phyloP scores from a whole-genome alignment of 768 basidiomycete genomes.

The Russula ochroleuca region DNA sequence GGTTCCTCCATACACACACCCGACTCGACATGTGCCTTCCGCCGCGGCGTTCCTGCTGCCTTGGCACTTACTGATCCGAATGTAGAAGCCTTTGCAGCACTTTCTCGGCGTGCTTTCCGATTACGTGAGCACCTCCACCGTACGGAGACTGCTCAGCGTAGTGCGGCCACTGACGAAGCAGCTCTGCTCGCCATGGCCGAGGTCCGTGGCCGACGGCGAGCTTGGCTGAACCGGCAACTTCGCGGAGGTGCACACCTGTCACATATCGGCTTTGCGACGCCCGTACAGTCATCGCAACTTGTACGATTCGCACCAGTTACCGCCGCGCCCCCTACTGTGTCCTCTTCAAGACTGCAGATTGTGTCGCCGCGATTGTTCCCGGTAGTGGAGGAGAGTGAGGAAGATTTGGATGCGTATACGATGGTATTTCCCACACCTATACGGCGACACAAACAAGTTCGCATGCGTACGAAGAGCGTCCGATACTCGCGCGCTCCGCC shows the following conservation, averaged over 20 bases:
- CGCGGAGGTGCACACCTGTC: conserved; percentile 36
- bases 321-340: conserved; percentile 7
- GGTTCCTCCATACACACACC: conserved; percentile 50
- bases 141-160: conserved; percentile 39
- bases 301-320: conserved; percentile 31
- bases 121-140: conserved; percentile 39
- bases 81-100: conserved; percentile 33
- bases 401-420: conserved; percentile 26
- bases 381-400: conserved; percentile 35
- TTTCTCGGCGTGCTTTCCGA: conserved; percentile 31
- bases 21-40: conserved; percentile 30
- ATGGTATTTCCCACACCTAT: conserved; percentile 14
- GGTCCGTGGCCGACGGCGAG: conserved; percentile 55
- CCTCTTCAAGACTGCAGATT: neutral
- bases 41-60: conserved; percentile 26
- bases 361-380: conserved; percentile 30
- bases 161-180: conserved; percentile 38
- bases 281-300: conserved; percentile 51
- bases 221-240: conserved; percentile 58
- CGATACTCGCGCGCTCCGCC: conserved; percentile 18
- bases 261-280: conserved; percentile 47
- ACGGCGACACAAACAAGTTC: conserved; percentile 23
- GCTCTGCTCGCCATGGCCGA: conserved; percentile 43
- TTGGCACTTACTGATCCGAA: conserved; percentile 22
- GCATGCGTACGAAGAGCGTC: conserved; percentile 32